Evolutionary conservation across 2,329 filamentous ascomycete species (phyloP), one percentile per base, ranked within the genome.

Genomic region (Colletotrichum sp.): DNA sequence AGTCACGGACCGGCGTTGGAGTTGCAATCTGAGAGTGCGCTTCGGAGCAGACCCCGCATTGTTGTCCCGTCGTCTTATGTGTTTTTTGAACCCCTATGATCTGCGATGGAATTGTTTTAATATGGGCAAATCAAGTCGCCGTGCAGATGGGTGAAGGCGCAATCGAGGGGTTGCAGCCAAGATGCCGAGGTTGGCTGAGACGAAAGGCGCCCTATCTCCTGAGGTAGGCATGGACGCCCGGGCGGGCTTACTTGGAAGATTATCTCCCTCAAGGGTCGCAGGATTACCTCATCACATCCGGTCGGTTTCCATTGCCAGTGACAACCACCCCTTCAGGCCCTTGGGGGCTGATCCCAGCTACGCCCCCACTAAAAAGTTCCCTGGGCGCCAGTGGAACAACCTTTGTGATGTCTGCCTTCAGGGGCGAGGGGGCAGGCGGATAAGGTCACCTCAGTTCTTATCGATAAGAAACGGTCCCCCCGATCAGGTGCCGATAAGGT

Each of bases 401-500:
- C n/a, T 52, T n/a, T 48, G n/a, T 52, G n/a, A 52, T 21, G 34
- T 26, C n/a, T 34, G 32, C 26, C 32, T 68, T 75, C 68, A 71
- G 68, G 68, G 72, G 60, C 30, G n/a, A 32, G 7, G 64, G 52
- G 32, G 72, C 28, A 52, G 18, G 60, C 52, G 55, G 67, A 74
- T 74, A 59, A 68, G 36, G 26, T 24, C 10, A 9, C 14, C 36
- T 39, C 16, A 9, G 2, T 21, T 14, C 34, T 75, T 75, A 73
- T 75, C 73, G 73, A 75, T 75, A 75, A 75, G 30, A 55, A n/a
- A 21, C 43, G 12, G 5, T 10, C 14, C 68, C 66, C 61, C 72
- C 65, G 73, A 73, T 77, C 75, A 77, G 73, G 75, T 77, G 73
- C 75, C 73, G 73, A 72, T 72, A 77, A 71, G 68, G 24, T 71